These are phyloP conservation scores for Protomyces inundatus DNA, from an alignment of 1,139 yeast genomes.

Conservation along the genomic window DNA sequence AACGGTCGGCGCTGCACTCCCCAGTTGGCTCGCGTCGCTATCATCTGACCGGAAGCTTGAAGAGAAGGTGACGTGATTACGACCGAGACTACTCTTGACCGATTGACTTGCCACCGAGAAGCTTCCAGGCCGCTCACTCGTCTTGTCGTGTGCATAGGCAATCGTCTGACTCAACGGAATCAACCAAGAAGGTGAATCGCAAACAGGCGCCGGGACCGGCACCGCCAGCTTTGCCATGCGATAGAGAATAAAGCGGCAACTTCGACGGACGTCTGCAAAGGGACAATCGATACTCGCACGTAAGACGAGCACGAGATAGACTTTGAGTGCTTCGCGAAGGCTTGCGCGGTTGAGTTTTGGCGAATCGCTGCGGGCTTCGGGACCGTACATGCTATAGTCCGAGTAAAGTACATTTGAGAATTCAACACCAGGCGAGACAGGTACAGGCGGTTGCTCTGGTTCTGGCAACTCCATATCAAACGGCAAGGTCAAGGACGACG, in stretches of 20 bases:
- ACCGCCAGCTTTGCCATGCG: slow-evolving; percentile 11
- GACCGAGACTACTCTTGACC: neutral
- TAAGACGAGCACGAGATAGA: slow-evolving; percentile 20
- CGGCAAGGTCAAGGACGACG: neutral
- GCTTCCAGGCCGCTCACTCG: slow-evolving; percentile 6
- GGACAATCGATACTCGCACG: slow-evolving; percentile 26
- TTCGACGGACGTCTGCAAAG: slow-evolving; percentile 24
- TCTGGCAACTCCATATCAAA: neutral
- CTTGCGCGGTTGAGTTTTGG: neutral
- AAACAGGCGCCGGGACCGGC: slow-evolving; percentile 17
- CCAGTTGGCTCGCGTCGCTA: slow-evolving; percentile 1
- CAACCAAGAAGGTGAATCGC: slow-evolving; percentile 22
- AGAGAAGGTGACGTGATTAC: neutral
- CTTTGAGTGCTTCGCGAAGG: slow-evolving; percentile 5
- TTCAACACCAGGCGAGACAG: neutral
- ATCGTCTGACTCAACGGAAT: slow-evolving; percentile 14
- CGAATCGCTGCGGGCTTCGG: neutral
- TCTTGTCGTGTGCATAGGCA: slow-evolving; percentile 18
- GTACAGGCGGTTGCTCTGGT: neutral
- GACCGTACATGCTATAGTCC: slow-evolving; percentile 22
- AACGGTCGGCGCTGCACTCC: neutral
- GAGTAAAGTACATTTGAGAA: neutral
- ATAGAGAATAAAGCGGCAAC: slow-evolving; percentile 17
- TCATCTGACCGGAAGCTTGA: slow-evolving; percentile 7
- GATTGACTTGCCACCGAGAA: neutral